Conservation (phyloP, 257 asterid species). For the Henckelia pumila region DNA sequence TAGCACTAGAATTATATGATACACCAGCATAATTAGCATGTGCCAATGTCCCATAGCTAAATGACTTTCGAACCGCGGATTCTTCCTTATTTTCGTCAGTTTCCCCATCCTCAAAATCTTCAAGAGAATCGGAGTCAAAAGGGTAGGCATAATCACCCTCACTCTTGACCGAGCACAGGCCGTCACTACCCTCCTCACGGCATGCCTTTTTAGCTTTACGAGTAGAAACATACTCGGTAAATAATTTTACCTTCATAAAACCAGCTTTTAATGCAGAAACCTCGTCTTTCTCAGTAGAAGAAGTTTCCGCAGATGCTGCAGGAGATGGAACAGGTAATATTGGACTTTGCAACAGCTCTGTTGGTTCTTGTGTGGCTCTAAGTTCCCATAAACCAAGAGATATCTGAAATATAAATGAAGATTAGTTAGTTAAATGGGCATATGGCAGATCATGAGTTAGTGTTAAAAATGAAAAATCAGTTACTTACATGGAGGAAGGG, state of each 20-base stretch:
- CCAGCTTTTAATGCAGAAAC: conserved; percentile 94
- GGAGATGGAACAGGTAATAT: conserved; percentile 48
- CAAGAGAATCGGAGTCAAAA: conserved; percentile 70
- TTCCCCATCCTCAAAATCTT: conserved; percentile 73
- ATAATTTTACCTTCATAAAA: conserved; percentile 77
- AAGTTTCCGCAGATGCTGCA: conserved; percentile 40
- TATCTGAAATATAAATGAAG: conserved; percentile 48
- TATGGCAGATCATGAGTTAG: neutral
- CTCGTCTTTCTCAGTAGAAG: conserved; percentile 69
- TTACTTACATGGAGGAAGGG: conserved; percentile 60
- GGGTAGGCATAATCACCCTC: conserved; percentile 81
- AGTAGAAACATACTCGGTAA: conserved; percentile 74
- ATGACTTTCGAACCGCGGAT: conserved; percentile 67
- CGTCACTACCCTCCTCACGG: conserved; percentile 82
- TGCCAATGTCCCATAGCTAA: conserved; percentile 84
- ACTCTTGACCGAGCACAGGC: conserved; percentile 67
- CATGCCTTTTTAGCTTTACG: conserved; percentile 80
- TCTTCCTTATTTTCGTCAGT: conserved; percentile 66
- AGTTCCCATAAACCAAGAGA: conserved; percentile 59
- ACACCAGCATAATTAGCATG: conserved; percentile 73
- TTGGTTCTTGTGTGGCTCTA: conserved; percentile 48
- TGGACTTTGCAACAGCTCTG: conserved; percentile 49
- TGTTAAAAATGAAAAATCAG: neutral
- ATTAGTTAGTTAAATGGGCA: conserved; percentile 8
- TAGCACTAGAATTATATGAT: conserved; percentile 49